Evolutionary conservation across 1,284 basidiomycete genomes (phyloP).

Genomic region (Pseudozyma pruni): DNA sequence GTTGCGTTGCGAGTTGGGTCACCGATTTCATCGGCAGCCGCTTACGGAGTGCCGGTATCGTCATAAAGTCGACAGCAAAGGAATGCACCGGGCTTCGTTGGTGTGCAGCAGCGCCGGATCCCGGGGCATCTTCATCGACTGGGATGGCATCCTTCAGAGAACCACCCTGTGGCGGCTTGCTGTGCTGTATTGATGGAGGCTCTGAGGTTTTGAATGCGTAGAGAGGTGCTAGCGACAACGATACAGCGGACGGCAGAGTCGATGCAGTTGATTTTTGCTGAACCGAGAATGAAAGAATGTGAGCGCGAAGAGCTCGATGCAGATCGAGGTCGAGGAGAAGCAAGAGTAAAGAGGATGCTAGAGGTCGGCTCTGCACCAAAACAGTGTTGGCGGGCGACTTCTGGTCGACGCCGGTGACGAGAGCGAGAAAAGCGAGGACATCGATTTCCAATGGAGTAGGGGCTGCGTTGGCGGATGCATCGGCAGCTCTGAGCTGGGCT

Average conservation of each 20-base stretch:
- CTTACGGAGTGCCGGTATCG: slow-evolving; percentile 46
- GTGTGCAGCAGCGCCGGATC: neutral
- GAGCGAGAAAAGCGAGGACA: slow-evolving; percentile 27
- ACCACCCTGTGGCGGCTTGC: slow-evolving; percentile 1
- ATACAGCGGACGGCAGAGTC: slow-evolving; percentile 22
- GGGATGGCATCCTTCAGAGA: slow-evolving; percentile 15
- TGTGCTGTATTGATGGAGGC: neutral
- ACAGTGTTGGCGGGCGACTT: slow-evolving; percentile 22
- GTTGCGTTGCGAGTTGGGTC: slow-evolving; percentile 44
- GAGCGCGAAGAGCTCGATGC: slow-evolving; percentile 31
- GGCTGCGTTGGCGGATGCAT: too few relatives aligned
- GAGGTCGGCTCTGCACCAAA: neutral
- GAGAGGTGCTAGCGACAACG: slow-evolving; percentile 37
- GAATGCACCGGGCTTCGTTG: slow-evolving; percentile 20
- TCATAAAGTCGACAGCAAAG: slow-evolving; percentile 43
- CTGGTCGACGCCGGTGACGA: slow-evolving; percentile 19
- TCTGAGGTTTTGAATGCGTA: slow-evolving; percentile 31
- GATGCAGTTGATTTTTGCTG: slow-evolving; percentile 29
- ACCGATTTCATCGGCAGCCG: slow-evolving; percentile 49
- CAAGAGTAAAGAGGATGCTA: slow-evolving; percentile 26
- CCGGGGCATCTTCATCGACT: slow-evolving; percentile 9
- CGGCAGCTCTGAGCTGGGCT: slow-evolving; percentile 2
- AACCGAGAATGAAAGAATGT: slow-evolving; percentile 35
- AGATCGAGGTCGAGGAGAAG: slow-evolving; percentile 30
- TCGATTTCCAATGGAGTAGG: slow-evolving; percentile 16